Percentiles rank a stretch among this genome's conserved stretches.
These are phyloP conservation scores for Ascochyta koolunga DNA, from an alignment of 2,329 filamentous ascomycete species.

Conservation along the genomic window DNA sequence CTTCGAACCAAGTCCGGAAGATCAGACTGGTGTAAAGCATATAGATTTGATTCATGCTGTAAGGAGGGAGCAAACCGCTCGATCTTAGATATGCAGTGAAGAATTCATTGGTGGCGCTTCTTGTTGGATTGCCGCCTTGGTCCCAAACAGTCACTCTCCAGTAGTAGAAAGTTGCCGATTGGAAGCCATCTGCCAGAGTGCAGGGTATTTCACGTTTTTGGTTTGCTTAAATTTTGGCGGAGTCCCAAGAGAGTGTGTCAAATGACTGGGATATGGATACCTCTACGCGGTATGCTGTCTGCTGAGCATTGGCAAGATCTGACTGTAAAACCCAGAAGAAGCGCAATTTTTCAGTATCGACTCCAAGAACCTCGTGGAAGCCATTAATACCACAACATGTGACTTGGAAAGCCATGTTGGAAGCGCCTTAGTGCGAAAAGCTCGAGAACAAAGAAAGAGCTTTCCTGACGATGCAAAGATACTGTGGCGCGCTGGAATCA, in stretches of 20 bases:
- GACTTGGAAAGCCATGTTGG: conserved; percentile 32
- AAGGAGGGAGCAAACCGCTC: conserved; percentile 44
- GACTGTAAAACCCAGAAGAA: conserved; percentile 46
- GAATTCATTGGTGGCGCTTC: conserved; percentile 42
- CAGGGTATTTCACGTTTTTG: conserved; percentile 39
- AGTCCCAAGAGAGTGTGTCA: conserved; percentile 25
- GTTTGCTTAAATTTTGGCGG: conserved; percentile 23
- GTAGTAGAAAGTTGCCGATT: conserved; percentile 45
- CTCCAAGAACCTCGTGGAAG: conserved; percentile 49
- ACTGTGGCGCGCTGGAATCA: neutral
- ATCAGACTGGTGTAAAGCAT: conserved; percentile 53
- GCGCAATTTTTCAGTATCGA: conserved; percentile 48
- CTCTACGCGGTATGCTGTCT: conserved; percentile 41
- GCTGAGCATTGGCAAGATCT: conserved; percentile 35
- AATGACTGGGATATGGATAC: conserved; percentile 20
- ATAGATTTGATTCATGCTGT: conserved; percentile 53
- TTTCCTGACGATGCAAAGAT: neutral
- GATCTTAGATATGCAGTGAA: conserved; percentile 50
- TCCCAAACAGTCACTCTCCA: conserved; percentile 50
- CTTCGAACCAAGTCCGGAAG: conserved; percentile 52
- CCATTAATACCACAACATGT: conserved; percentile 48
- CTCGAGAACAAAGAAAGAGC: neutral
- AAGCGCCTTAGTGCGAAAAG: neutral
- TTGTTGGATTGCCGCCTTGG: conserved; percentile 32
- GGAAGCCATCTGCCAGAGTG: conserved; percentile 42